Evolutionary conservation across 345 rosid genomes (phyloP).

Genomic region (Cardamine occulta): DNA sequence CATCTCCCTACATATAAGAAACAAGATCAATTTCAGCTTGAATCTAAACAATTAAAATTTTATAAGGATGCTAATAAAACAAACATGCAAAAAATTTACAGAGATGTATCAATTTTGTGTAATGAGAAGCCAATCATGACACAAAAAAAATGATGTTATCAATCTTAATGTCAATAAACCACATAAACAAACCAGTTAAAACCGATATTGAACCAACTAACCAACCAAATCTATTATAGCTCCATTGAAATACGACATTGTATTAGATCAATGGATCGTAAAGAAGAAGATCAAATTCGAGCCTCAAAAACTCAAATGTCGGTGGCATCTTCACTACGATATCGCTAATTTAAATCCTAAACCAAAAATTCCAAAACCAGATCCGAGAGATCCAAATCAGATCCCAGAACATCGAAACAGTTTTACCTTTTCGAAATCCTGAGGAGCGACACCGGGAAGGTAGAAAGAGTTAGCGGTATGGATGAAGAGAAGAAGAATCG

Average conservation of each 20-base stretch:
- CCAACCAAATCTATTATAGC: background rate
- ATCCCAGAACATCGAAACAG: slow-evolving; percentile 13
- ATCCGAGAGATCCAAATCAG: slow-evolving; percentile 36
- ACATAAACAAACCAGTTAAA: no score
- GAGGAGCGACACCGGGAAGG: slow-evolving; percentile 97
- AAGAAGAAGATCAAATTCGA: background rate
- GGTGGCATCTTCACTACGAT: slow-evolving; percentile 23
- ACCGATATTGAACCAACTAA: no score
- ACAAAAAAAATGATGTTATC: background rate
- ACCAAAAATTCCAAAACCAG: background rate
- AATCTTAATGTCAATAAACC: no score
- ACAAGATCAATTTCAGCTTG: background rate
- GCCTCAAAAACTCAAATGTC: background rate
- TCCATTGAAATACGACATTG: slow-evolving; percentile 12
- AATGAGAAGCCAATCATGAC: slow-evolving; percentile 1
- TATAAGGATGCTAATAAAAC: background rate
- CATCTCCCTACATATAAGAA: slow-evolving; percentile 61
- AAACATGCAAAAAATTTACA: background rate
- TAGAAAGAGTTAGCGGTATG: slow-evolving; percentile 70
- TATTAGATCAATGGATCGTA: slow-evolving; percentile 7
- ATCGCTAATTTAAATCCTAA: background rate
- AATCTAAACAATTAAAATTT: background rate
- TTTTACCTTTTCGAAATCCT: slow-evolving; percentile 77
- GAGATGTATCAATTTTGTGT: background rate
- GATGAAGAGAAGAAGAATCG: slow-evolving; percentile 52